Evolutionary conservation across 2,329 filamentous ascomycete species (phyloP).

Genomic region (Ascochyta koolunga): DNA sequence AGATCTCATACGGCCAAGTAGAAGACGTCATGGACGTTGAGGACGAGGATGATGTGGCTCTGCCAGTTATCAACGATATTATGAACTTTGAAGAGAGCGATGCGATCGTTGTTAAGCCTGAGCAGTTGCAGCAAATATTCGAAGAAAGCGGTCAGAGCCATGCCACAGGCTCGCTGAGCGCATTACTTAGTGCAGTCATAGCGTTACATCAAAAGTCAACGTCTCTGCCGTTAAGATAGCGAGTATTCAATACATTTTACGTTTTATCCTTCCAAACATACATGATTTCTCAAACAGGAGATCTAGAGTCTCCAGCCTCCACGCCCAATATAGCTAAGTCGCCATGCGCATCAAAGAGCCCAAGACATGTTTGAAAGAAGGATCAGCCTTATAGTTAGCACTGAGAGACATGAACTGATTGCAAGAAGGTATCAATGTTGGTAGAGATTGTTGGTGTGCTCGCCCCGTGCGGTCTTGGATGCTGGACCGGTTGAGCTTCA

Average conservation of each 20-base stretch:
- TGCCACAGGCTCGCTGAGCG: slow-evolving; percentile 73
- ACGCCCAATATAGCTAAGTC: too few species aligned
- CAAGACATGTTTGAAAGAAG: too few species aligned
- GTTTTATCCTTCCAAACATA: too few species aligned
- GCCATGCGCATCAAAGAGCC: too few species aligned
- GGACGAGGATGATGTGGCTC: background rate
- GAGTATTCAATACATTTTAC: slow-evolving; percentile 1
- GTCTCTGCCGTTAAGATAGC: slow-evolving; percentile 10
- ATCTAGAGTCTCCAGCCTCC: background rate
- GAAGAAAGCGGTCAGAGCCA: slow-evolving; percentile 67
- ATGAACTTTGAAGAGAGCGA: slow-evolving; percentile 52
- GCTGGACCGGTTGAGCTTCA: background rate
- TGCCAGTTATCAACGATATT: slow-evolving; percentile 19
- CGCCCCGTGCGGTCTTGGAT: too few species aligned
- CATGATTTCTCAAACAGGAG: background rate
- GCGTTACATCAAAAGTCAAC: slow-evolving; percentile 56
- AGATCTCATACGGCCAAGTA: slow-evolving; percentile 14
- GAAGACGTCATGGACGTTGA: slow-evolving; percentile 14
- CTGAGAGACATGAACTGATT: too few species aligned
- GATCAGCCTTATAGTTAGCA: too few species aligned
- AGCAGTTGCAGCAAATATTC: slow-evolving; percentile 73
- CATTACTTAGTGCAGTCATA: slow-evolving; percentile 76
- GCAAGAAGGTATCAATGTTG: too few species aligned
- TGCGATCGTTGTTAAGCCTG: slow-evolving; percentile 68
- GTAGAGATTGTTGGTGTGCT: too few species aligned